Base-by-base conservation (phyloP, 768 basidiomycete genomes). In the Gymnopilus dilepis region DNA sequence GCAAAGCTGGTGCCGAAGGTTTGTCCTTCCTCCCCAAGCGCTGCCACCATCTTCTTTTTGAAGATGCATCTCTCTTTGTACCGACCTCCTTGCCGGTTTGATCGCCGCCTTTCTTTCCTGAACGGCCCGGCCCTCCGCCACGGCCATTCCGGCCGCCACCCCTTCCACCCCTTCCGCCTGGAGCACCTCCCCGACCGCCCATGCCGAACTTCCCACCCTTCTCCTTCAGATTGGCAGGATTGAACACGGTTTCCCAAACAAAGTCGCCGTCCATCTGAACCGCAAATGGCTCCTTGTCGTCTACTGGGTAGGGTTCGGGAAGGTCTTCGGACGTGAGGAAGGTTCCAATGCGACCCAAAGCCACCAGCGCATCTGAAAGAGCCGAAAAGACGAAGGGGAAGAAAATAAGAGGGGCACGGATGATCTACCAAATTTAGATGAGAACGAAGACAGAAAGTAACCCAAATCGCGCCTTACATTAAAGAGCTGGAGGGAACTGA, bases 251-350 rank as follows among this genome's bases (percentile, higher is more conserved):
- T 67, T 86, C 85, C 85, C 85, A 86, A 0, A 73, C 72, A 65
- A 86, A 86, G 65, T 82, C 80, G 0, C 81, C 85, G 50, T 85
- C 75, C 4, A 84, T 76, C 0, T 77, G 72, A 11, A 88, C 73
- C 2, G 84, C 86, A 28, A 67, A 67, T 19, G 73, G 68, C 21
- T 71, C 66, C 8, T 72, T 63, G 8, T 63, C 40, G 37, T 86
- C 80, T 45, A 87, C 79, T 8, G 64, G 65, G 51, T 86, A 82
- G 4, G 81, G 76, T 11, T 82, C 78, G 0, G 72, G 72, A 0
- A 86, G 76, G 61, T 89, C 88, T 59, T 89, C 87, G 0, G 84
- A 83, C 22, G 78, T 71, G 7, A 87, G 71, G 68, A 84, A 84
- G 22, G 72, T 78, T 0, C 77, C 74, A n/a, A 88, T 84, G 37